A percentile compares a stretch with the other conserved stretches of the same genome.
Evolutionary conservation across 1,139 yeast species (phyloP).

Genomic region (Pichia sp.): DNA sequence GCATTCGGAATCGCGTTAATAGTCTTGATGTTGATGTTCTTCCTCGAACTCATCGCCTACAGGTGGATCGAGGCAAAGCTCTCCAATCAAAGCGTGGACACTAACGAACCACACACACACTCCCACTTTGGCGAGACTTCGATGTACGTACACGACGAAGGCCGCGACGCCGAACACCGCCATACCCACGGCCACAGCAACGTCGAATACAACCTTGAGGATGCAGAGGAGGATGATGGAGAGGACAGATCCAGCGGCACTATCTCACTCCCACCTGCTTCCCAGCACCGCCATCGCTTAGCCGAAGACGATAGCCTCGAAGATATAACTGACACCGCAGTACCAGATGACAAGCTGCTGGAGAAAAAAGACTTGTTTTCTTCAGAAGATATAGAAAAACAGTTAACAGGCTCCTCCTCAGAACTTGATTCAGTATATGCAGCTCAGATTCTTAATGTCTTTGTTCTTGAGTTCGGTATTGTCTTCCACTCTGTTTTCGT

Average conservation of each 20-base stretch:
- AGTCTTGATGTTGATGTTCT: conserved; percentile 48
- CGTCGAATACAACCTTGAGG: conserved; percentile 18
- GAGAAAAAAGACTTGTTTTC: conserved; percentile 2
- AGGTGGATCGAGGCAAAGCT: conserved; percentile 43
- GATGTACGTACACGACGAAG: conserved; percentile 10
- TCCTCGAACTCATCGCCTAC: conserved; percentile 54
- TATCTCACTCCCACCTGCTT: neutral
- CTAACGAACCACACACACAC: conserved; percentile 37
- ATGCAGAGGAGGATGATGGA: no score
- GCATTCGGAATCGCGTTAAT: conserved; percentile 62
- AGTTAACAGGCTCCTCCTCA: neutral
- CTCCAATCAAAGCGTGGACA: conserved; percentile 19
- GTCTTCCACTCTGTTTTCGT: conserved; percentile 53
- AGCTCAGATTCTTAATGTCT: conserved; percentile 43
- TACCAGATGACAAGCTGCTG: neutral
- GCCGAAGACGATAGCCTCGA: neutral
- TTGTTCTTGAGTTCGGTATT: conserved; percentile 52
- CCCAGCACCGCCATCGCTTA: no score
- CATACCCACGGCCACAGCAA: neutral
- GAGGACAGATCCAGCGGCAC: neutral
- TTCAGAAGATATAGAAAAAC: conserved; percentile 11
- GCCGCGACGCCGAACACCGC: neutral
- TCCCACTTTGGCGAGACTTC: conserved; percentile 47
- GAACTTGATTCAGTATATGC: conserved; percentile 31
- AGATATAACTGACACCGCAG: neutral